Evolutionary conservation across 2,329 filamentous ascomycete genomes (phyloP).

Genomic region (Fusarium sp.): DNA sequence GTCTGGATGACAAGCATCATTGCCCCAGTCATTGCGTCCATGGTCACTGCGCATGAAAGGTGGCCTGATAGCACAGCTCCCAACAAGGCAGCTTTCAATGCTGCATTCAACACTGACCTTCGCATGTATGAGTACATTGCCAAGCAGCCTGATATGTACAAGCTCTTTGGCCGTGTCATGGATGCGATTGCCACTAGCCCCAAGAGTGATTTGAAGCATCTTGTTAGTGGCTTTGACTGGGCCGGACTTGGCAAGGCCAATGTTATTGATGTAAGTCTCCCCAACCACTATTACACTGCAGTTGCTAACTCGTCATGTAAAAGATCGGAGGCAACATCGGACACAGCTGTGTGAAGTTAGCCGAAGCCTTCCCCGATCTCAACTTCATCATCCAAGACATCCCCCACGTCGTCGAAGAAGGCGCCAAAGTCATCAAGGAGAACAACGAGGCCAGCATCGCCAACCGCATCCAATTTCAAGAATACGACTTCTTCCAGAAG

Average conservation of each 20-base stretch:
- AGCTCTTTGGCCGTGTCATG: not conserved
- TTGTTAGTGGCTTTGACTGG: not conserved
- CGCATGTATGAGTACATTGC: not conserved
- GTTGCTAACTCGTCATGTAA: fast-evolving
- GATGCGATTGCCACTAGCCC: not conserved
- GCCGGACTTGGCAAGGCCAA: not conserved
- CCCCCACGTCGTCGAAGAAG: not conserved
- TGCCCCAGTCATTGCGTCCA: not conserved
- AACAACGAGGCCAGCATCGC: not conserved
- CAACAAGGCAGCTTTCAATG: not conserved
- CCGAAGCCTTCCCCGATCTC: not conserved
- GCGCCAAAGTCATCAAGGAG: not conserved
- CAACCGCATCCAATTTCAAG: not conserved
- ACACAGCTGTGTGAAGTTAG: not conserved
- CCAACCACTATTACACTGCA: fast-evolving
- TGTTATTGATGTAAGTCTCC: not conserved
- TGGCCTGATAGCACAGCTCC: not conserved
- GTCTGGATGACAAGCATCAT: not conserved
- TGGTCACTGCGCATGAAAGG: not conserved
- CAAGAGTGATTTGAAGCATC: not conserved
- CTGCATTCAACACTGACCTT: not conserved
- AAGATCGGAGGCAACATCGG: not conserved
- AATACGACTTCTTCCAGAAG: not conserved
- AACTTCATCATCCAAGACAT: not conserved
- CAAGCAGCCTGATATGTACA: not conserved